phyloP scores from a whole-genome alignment of 176 grass and related monocot genomes.

The Urochloa ruziziensis region DNA sequence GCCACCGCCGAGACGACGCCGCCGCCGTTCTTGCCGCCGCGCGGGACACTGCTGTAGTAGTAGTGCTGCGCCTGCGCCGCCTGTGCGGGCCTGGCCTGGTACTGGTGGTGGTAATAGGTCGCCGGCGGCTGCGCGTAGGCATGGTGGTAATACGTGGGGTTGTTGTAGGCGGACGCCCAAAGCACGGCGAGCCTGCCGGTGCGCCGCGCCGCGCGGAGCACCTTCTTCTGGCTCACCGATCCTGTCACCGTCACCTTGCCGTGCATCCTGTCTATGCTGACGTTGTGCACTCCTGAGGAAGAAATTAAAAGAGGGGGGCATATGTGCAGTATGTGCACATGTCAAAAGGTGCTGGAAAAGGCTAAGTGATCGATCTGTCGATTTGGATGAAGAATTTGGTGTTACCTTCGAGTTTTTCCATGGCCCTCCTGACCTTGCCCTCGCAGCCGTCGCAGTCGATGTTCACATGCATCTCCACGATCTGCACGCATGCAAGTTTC shows the following conservation, averaged over 20 bases:
- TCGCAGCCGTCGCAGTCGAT: slow-evolving; percentile 85
- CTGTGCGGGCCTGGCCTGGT: neutral
- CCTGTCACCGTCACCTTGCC: slow-evolving; percentile 74
- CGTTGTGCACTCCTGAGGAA: slow-evolving; percentile 57
- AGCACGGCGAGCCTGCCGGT: slow-evolving; percentile 52
- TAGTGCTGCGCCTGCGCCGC: slow-evolving; percentile 1
- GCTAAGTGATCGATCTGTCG: neutral
- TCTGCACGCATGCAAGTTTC: slow-evolving; percentile 34
- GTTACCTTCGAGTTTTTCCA: slow-evolving; percentile 54
- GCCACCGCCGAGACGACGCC: neutral
- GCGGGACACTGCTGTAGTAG: neutral
- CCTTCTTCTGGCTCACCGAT: slow-evolving; percentile 65
- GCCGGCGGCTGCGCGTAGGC: slow-evolving; percentile 20
- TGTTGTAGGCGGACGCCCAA: slow-evolving; percentile 46
- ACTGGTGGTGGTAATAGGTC: slow-evolving; percentile 7
- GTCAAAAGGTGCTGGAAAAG: neutral
- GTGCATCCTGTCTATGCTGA: slow-evolving; percentile 56
- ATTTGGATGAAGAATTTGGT: neutral
- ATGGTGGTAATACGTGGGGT: slow-evolving; percentile 40
- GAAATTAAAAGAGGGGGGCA: neutral
- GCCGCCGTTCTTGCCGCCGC: neutral
- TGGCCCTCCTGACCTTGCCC: slow-evolving; percentile 64
- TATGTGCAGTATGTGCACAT: neutral
- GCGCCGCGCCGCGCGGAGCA: slow-evolving; percentile 56
- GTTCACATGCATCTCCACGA: slow-evolving; percentile 74